Percentiles rank a stretch among this genome's conserved stretches.
phyloP scores from a whole-genome alignment of 2,329 filamentous ascomycete species.

The Colletotrichum sp. region DNA sequence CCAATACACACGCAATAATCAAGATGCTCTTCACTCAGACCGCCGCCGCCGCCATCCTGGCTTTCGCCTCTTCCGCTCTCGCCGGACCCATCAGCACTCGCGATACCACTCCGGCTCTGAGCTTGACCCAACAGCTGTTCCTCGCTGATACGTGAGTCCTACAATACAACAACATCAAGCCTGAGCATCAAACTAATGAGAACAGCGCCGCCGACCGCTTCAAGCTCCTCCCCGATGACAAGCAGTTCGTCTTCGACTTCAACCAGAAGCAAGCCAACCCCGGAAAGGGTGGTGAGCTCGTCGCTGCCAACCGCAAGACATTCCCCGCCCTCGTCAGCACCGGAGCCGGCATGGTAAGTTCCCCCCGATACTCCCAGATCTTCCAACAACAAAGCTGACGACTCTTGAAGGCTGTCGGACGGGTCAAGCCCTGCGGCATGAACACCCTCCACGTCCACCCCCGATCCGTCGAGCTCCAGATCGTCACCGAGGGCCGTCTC shows the following conservation, averaged over 20 bases:
- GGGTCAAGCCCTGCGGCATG: constrained; percentile 58
- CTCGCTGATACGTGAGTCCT: constrained; percentile 41
- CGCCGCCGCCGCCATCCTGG: constrained; percentile 42
- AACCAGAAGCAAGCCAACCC: constrained; percentile 33
- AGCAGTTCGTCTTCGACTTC: constrained; percentile 57
- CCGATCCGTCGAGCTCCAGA: constrained; percentile 57
- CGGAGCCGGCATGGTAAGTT: constrained; percentile 44
- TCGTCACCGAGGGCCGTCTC: constrained; percentile 53
- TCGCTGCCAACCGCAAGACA: constrained; percentile 58
- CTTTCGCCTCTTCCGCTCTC: constrained; percentile 37
- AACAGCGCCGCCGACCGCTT: constrained; percentile 46
- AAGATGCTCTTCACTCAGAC: constrained; percentile 36
- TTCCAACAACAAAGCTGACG: background rate
- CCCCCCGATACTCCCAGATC: too few relatives aligned
- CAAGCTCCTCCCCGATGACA: constrained; percentile 45
- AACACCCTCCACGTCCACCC: constrained; percentile 63
- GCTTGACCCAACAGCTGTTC: constrained; percentile 39
- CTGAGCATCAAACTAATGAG: constrained; percentile 16
- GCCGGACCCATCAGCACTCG: constrained; percentile 24
- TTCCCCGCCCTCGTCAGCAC: constrained; percentile 63
- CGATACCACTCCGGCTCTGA: constrained; percentile 19
- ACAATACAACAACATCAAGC: background rate
- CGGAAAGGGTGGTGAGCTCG: constrained; percentile 51
- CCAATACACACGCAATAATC: constrained; percentile 6
- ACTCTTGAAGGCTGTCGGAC: constrained; percentile 44